Conservation (phyloP, 768 basidiomycete genomes). For the Russula griseocarnosa region DNA sequence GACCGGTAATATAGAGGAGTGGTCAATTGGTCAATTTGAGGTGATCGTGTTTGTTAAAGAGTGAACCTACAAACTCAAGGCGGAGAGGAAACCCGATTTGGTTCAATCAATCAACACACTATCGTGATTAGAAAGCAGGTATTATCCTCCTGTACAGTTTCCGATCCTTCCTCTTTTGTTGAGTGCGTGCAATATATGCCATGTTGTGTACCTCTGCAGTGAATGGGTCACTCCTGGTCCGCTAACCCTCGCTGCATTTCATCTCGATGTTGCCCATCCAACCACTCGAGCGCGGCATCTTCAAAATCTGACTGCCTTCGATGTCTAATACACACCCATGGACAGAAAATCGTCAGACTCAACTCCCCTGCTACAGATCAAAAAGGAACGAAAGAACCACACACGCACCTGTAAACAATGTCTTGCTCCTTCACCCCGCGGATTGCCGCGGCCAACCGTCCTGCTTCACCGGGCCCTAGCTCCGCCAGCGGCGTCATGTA, state of each 20-base stretch:
- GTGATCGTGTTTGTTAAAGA: no score
- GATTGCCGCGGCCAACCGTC: constrained; percentile 56
- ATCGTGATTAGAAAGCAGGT: no score
- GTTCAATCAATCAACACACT: no score
- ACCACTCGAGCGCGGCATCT: constrained; percentile 36
- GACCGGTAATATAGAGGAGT: no score
- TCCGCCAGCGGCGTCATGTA: constrained; percentile 52
- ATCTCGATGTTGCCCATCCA: constrained; percentile 37
- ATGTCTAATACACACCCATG: constrained; percentile 32
- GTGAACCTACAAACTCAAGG: no score
- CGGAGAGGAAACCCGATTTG: no score
- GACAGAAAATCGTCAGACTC: not conserved
- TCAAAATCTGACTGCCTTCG: constrained; percentile 36
- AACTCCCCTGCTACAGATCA: not conserved
- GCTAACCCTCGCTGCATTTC: constrained; percentile 31
- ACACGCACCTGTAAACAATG: constrained; percentile 49
- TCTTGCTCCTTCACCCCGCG: constrained; percentile 53
- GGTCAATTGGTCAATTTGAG: no score
- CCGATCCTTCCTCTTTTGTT: no score
- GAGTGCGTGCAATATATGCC: not conserved
- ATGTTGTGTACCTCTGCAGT: not conserved
- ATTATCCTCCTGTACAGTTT: no score
- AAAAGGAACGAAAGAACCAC: not conserved
- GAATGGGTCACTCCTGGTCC: not conserved
- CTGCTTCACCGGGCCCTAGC: constrained; percentile 49